A percentile compares a stretch with the other conserved stretches of the same genome.
Conservation (phyloP, 2,329 filamentous ascomycete species). For the Thermoascus crustaceus region DNA sequence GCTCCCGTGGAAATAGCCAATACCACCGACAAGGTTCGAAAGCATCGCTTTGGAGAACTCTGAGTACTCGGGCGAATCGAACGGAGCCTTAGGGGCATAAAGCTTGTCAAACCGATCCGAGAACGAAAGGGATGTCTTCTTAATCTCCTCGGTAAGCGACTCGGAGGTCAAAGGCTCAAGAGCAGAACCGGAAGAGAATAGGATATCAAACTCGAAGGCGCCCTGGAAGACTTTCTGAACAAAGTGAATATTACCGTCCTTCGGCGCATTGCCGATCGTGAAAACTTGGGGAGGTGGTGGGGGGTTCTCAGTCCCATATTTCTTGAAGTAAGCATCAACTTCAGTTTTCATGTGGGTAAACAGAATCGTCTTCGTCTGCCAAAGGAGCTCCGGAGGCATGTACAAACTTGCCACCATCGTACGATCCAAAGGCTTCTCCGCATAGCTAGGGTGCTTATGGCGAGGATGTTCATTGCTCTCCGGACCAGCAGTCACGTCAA, state of each 20-base stretch:
- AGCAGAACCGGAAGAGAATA: constrained; percentile 75
- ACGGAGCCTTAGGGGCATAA: constrained; percentile 68
- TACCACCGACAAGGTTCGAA: constrained; percentile 86
- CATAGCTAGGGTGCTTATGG: constrained; percentile 54
- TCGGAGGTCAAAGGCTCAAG: constrained; percentile 47
- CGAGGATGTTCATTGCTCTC: constrained; percentile 52
- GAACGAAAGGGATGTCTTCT: constrained; percentile 59
- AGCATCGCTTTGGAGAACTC: constrained; percentile 83
- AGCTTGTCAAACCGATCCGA: constrained; percentile 64
- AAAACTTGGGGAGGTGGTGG: constrained; percentile 82
- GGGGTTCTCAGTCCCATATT: constrained; percentile 57
- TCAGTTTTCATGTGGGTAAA: constrained; percentile 57
- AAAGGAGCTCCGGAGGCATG: constrained; percentile 60
- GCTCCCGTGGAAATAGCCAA: constrained; percentile 90
- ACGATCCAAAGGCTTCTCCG: constrained; percentile 63
- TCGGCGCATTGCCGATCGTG: constrained; percentile 57
- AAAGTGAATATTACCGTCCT: constrained; percentile 69
- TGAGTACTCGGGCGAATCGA: constrained; percentile 62
- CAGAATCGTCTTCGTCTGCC: constrained; percentile 67
- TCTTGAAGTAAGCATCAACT: constrained; percentile 51
- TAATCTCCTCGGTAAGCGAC: constrained; percentile 62
- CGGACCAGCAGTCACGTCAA: constrained; percentile 66
- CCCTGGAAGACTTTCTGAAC: constrained; percentile 90
- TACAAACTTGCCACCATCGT: constrained; percentile 68
- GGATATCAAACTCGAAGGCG: constrained; percentile 81